Evolutionary conservation across 129 eudicot species (phyloP).

Genomic region (Flaveria ramosissima): DNA sequence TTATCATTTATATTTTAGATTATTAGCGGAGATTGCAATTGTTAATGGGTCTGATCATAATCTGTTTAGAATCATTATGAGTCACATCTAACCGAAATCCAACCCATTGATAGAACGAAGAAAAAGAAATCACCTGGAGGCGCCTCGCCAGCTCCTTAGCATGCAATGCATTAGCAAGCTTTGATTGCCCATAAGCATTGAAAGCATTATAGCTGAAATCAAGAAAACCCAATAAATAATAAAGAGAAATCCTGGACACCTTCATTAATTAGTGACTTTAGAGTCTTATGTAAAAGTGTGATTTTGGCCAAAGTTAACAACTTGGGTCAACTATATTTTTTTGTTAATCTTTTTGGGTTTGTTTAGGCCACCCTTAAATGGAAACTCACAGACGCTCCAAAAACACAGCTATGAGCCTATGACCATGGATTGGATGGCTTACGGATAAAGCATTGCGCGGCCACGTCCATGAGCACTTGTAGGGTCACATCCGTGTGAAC

Average conservation of each 20-base stretch:
- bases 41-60: conserved; percentile 3
- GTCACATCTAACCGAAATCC: not conserved
- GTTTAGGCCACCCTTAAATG: too few relatives aligned
- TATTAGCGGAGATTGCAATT: not conserved
- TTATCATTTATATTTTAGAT: not conserved
- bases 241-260: not conserved
- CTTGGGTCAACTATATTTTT: too few relatives aligned
- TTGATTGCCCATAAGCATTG: conserved; percentile 46
- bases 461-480: too few relatives aligned
- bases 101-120: not conserved
- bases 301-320: not conserved
- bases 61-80: not conserved
- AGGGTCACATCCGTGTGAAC: too few relatives aligned
- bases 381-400: too few relatives aligned
- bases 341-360: too few relatives aligned
- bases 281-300: not conserved
- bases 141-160: conserved; percentile 45
- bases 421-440: too few relatives aligned
- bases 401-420: too few relatives aligned
- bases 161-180: conserved; percentile 49
- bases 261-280: not conserved
- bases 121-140: conserved; percentile 37
- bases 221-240: not conserved
- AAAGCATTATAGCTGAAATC: conserved; percentile 35
- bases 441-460: too few relatives aligned